phyloP scores from a whole-genome alignment of 2,329 filamentous ascomycete species.

The Aspergillus sp. region DNA sequence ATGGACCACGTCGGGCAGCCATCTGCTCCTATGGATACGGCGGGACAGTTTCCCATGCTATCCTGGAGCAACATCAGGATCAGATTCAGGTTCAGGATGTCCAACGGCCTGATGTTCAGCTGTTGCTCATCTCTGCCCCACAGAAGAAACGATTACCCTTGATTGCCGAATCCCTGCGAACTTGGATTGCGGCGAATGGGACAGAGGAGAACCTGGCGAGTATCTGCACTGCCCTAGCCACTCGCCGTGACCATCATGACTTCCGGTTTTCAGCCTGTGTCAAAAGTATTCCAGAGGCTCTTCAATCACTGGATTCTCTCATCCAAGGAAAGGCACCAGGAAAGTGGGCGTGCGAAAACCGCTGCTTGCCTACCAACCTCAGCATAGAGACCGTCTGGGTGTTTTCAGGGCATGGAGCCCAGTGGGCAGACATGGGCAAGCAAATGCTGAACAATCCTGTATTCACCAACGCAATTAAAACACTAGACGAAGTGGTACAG shows the following conservation, averaged over 20 bases:
- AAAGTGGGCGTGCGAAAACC: neutral
- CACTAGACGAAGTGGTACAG: slow-evolving; percentile 26
- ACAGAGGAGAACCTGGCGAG: neutral
- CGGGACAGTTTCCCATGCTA: neutral
- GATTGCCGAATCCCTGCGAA: neutral
- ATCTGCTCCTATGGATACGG: slow-evolving; percentile 29
- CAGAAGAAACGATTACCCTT: neutral
- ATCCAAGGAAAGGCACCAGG: neutral
- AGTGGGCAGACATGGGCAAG: slow-evolving; percentile 43
- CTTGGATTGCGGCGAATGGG: neutral
- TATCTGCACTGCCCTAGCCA: neutral
- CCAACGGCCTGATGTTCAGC: neutral
- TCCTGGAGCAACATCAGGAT: neutral
- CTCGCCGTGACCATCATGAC: neutral
- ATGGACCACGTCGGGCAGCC: slow-evolving; percentile 23
- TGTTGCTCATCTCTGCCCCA: neutral
- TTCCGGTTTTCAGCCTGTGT: neutral
- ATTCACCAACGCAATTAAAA: slow-evolving; percentile 21
- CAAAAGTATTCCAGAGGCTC: neutral
- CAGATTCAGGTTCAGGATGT: neutral
- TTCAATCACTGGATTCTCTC: neutral
- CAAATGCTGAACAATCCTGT: slow-evolving; percentile 27
- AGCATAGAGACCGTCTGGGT: slow-evolving; percentile 30
- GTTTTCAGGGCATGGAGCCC: slow-evolving; percentile 45
- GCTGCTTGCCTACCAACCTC: neutral